phyloP scores from a whole-genome alignment of 2,329 filamentous ascomycete genomes.

The Graphilbum sp. region DNA sequence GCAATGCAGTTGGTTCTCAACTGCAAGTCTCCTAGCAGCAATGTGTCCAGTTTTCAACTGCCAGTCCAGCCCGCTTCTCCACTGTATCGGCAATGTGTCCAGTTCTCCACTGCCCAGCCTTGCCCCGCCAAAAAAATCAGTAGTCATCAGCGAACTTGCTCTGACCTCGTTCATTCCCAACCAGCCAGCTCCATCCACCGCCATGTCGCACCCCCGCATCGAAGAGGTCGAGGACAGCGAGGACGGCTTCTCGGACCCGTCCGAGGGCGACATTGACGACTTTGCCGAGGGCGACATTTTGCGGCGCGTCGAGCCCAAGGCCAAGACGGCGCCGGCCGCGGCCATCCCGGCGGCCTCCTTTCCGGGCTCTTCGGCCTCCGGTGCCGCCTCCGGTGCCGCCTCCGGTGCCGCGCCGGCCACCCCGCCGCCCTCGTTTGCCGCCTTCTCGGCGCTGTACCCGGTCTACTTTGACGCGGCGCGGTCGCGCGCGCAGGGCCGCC shows the following conservation, averaged over 20 bases:
- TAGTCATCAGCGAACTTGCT: no score
- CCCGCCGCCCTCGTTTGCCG: constrained; percentile 41
- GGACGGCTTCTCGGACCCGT: constrained; percentile 60
- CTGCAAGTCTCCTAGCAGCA: no score
- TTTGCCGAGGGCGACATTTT: constrained; percentile 42
- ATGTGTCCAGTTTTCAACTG: no score
- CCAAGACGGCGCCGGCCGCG: no score
- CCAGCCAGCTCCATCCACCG: not conserved
- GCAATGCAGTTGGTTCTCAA: no score
- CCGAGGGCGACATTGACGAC: constrained; percentile 66
- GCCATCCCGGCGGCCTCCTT: no score
- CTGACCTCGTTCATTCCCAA: no score
- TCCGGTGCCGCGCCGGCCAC: constrained; percentile 17
- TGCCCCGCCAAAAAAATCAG: no score
- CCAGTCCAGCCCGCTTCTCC: no score
- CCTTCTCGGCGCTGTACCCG: constrained; percentile 83
- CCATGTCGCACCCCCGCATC: constrained; percentile 73
- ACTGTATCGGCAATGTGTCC: no score
- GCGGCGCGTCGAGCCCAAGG: constrained; percentile 20
- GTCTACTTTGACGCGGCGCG: constrained; percentile 80
- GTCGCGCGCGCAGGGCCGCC: constrained; percentile 61
- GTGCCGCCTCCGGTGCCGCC: constrained; percentile 10
- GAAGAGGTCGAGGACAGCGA: constrained; percentile 85
- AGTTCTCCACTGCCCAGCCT: no score
- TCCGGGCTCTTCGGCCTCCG: no score